A percentile compares a stretch with the other conserved stretches of the same genome.
Conservation (phyloP, 2,329 filamentous ascomycete species). For the Magnaporthiopsis rhizophila region DNA sequence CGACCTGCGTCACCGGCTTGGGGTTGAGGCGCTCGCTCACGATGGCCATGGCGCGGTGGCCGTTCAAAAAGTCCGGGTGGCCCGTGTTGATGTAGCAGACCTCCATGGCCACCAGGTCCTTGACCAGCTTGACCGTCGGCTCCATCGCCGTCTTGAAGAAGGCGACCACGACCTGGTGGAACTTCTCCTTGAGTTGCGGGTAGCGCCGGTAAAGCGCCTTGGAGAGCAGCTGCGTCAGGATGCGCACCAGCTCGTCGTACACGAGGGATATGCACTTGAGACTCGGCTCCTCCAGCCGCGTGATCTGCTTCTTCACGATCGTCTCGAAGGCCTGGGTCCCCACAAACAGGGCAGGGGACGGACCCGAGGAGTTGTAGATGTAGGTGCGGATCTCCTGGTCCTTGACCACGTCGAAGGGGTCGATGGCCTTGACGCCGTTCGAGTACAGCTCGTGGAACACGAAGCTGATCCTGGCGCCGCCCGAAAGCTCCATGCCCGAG, state of each 20-base stretch:
- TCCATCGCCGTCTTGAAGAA: slow-evolving; percentile 99
- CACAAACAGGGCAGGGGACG: slow-evolving; percentile 91
- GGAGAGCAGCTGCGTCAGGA: slow-evolving; percentile 78
- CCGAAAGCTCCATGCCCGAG: slow-evolving; percentile 88
- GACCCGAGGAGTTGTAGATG: slow-evolving; percentile 98
- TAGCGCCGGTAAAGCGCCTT: slow-evolving; percentile 91
- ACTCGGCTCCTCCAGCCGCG: slow-evolving; percentile 89
- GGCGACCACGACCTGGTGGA: slow-evolving; percentile 80
- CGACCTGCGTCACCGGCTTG: slow-evolving; percentile 82
- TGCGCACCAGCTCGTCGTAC: slow-evolving; percentile 94
- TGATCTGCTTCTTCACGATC: slow-evolving; percentile 98
- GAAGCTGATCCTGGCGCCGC: slow-evolving; percentile 96
- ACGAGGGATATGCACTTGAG: slow-evolving; percentile 96
- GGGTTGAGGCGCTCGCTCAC: slow-evolving; percentile 87
- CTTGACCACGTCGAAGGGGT: slow-evolving; percentile 96
- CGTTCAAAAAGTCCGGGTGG: slow-evolving; percentile 95
- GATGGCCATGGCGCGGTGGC: slow-evolving; percentile 93
- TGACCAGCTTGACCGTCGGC: slow-evolving; percentile 93
- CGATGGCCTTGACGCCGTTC: slow-evolving; percentile 94
- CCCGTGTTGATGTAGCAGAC: slow-evolving; percentile 97
- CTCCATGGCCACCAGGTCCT: slow-evolving; percentile 90
- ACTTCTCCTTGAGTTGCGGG: slow-evolving; percentile 91
- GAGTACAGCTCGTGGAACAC: slow-evolving; percentile 98
- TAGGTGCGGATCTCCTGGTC: slow-evolving; percentile 96
- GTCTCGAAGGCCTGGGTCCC: slow-evolving; percentile 97